These are phyloP conservation scores for Aspergillus arachidicola DNA, from an alignment of 2,329 filamentous ascomycete species.

Conservation along the genomic window DNA sequence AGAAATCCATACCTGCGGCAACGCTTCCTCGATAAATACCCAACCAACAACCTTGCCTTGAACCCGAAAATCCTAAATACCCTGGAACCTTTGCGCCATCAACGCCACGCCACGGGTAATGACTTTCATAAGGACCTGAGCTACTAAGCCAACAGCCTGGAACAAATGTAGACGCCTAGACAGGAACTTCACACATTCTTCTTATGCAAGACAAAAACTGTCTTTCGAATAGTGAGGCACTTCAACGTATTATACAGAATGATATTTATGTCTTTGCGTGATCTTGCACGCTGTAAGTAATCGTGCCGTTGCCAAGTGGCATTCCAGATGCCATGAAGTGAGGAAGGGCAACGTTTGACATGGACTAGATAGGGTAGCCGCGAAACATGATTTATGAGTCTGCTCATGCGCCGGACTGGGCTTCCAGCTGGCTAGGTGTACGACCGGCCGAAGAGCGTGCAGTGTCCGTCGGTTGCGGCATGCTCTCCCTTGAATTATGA, in stretches of 20 bases:
- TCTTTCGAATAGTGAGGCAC: neutral
- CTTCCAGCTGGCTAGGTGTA: slow-evolving; percentile 24
- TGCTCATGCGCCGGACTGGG: slow-evolving; percentile 14
- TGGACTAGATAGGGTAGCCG: neutral
- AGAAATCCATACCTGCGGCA: neutral
- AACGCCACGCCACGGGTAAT: neutral
- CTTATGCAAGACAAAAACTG: neutral
- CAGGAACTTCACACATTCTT: neutral
- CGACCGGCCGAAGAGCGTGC: slow-evolving; percentile 4
- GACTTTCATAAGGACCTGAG: neutral
- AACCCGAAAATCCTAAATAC: neutral
- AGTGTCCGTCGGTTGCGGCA: neutral
- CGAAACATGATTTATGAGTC: neutral
- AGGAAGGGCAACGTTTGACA: neutral
- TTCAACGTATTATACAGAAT: slow-evolving; percentile 9
- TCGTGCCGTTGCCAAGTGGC: neutral
- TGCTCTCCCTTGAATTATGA: neutral
- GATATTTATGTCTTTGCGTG: neutral
- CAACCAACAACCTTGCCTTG: neutral
- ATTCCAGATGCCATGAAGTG: neutral
- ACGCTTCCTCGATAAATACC: neutral
- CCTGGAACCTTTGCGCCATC: neutral
- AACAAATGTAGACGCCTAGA: neutral
- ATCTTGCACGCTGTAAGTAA: slow-evolving; percentile 6
- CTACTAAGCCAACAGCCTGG: neutral